Evolutionary conservation across 2,329 filamentous ascomycete genomes (phyloP), one percentile per base, ranked within the genome.

Genomic region (Chaetomiaceae sp.): DNA sequence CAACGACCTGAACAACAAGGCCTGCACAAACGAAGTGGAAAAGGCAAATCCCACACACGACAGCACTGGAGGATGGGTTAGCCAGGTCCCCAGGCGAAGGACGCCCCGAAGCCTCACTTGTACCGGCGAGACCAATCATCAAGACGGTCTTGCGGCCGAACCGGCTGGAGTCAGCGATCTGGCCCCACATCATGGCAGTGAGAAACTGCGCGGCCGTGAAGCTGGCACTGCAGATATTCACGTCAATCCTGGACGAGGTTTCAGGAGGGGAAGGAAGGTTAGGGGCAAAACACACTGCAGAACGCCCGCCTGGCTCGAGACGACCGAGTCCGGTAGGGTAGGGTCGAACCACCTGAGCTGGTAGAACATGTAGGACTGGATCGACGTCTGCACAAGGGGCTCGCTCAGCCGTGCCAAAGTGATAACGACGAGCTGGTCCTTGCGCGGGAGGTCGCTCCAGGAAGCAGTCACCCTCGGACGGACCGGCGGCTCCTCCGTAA

Each of bases 121-220:
- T 88, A 0, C 88, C 88, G 2, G 80, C 58, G 22, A 95, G 66
- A 0, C 89, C 88, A 43, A 94, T 79, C 43, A 94, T 67, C 15
- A 95, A 71, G 12, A 93, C 86, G 14, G 75, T 76, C 65, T 95
- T 95, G 39, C 88, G 76, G 1, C 88, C 89, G 47, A 78, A 74
- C 45, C 68, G 70, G 30, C 78, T 76, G 6, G 75, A 75, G 58
- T 81, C 76, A 6, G 84, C 80, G 3, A 89, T 67, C 0, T 84
- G 73, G 0, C 88, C 88, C 88, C 88, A 95, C 50, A 88, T 65
- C 63, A 95, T 82, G 3, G 87, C 87, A 1, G 88, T 94, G 18
- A 87, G 61, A 59, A 91, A 91, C 62, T 95, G 88, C 0, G 85
- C 83, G 0, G 82, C 84, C 0, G 86, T 90, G 61, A 95, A 95